Evolutionary conservation across 345 rosid genomes (phyloP), one percentile per base, ranked within the genome.

Genomic region (Conringia planisiliqua): DNA sequence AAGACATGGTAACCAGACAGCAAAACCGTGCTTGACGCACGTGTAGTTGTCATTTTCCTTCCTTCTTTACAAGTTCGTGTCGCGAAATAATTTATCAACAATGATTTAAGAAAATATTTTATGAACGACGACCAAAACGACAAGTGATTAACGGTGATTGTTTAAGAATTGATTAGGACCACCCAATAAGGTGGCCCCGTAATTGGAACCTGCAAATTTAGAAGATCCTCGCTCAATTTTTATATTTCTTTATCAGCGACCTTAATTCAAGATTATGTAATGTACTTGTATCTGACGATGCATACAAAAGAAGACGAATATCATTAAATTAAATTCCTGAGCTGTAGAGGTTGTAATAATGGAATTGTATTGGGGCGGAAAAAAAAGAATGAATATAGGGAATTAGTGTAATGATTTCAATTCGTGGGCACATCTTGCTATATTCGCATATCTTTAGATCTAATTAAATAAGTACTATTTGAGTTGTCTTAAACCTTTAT

Each of bases 401-500:
- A 60, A 60, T 32, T 50, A 62, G 74, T 58, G 75, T 76, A 76
- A 76, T 76, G 75, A 70, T 76, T 62, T 62, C 52, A 70, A 76
- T 70, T 76, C 80, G 75, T 76, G 80, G 75, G 66, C 60, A 70
- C 51, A 76, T 42, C 62, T 76, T 18, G 64, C 63, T 69, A 47
- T 57, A 56, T 71, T 64, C 39, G 55, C 14, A 65, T 71, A 50
- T 38, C 66, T 77, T 69, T 69, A 18, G 8, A 47, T 47, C 20
- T 47, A 64, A 65, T 22, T 30, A 38, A 46, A 64, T 24, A 17
- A 24, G 9, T 67, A 46, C 35, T 56, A 38, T 71, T 55, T 11
- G 71, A 65, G 73, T 58, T 71, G 77, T 58, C 80, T 65, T 77
- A 66, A 56, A 65, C 62, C 72, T 77, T 77, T 71, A 56, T 56